Conservation (phyloP, 163 green algal species). For the Chlamydomonas reinhardtii region DNA sequence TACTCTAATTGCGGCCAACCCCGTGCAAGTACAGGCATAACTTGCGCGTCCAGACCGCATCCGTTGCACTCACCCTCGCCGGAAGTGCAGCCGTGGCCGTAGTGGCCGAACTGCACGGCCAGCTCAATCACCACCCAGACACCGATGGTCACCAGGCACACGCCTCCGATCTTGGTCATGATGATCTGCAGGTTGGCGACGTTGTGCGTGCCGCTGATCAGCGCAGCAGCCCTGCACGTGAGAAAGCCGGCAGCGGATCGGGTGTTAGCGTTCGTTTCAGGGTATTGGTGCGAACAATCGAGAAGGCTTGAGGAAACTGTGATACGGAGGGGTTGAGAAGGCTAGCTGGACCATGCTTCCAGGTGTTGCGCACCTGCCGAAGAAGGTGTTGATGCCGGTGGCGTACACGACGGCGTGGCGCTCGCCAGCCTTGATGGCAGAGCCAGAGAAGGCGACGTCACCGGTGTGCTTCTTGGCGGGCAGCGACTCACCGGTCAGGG, state of each 20-base stretch:
- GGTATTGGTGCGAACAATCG: no score
- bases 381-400: constrained; percentile 90
- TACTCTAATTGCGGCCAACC: no score
- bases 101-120: constrained; percentile 82
- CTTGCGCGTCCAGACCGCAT: no score
- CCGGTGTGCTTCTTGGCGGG: constrained; percentile 91
- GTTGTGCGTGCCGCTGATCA: constrained; percentile 75
- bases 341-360: no score
- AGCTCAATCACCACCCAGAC: constrained; percentile 87
- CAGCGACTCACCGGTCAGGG: constrained; percentile 93
- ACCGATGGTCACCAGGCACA: constrained; percentile 86
- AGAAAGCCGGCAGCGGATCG: not conserved
- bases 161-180: constrained; percentile 71
- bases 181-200: constrained; percentile 84
- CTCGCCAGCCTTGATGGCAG: constrained; percentile 88
- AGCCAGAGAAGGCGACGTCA: constrained; percentile 87
- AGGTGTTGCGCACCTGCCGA: constrained; percentile 78
- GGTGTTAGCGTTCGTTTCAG: no score
- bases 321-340: no score
- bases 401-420: constrained; percentile 68
- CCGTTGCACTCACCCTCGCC: constrained; percentile 79
- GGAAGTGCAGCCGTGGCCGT: constrained; percentile 75
- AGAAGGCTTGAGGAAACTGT: no score
- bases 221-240: constrained; percentile 48
- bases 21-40: no score